Conservation (phyloP, 1,139 yeast genomes). For the Yamadazyma songkhlaensis region DNA sequence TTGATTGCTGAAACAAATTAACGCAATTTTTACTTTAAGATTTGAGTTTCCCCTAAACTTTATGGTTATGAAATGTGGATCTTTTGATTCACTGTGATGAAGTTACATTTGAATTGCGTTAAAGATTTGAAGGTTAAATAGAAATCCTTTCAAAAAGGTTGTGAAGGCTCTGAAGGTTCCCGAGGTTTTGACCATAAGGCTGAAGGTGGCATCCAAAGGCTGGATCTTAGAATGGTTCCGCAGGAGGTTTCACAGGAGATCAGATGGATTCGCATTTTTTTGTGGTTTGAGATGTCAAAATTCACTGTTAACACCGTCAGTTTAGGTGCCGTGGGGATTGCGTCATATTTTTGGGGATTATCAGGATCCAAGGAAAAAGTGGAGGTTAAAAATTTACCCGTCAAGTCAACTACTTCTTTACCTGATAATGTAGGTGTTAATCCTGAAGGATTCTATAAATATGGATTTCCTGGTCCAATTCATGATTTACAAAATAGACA, state of each 20-base stretch:
- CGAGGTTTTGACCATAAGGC: too few relatives aligned
- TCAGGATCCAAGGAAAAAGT: constrained; percentile 5
- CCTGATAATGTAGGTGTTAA: constrained; percentile 31
- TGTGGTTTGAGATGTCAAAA: constrained; percentile 26
- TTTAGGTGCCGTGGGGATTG: constrained; percentile 39
- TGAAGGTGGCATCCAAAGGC: too few relatives aligned
- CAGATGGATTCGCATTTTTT: not conserved
- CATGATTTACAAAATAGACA: constrained; percentile 73
- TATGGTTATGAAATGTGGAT: too few relatives aligned
- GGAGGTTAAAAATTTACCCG: constrained; percentile 14
- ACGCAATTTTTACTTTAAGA: too few relatives aligned
- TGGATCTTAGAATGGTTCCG: too few relatives aligned
- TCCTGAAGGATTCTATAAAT: constrained; percentile 77
- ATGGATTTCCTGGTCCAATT: constrained; percentile 93
- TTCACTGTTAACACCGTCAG: constrained; percentile 29
- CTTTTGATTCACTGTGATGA: too few relatives aligned
- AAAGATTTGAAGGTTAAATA: not conserved
- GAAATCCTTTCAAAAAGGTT: not conserved
- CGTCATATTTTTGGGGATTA: constrained; percentile 43
- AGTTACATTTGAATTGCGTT: too few relatives aligned
- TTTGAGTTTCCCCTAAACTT: too few relatives aligned
- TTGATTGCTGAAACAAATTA: too few relatives aligned
- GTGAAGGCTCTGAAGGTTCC: too few relatives aligned
- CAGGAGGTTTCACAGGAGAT: too few relatives aligned
- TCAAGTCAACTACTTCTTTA: not conserved